These are phyloP conservation scores for Trametes cubensis DNA, from an alignment of 768 basidiomycete genomes.

Conservation along the genomic window DNA sequence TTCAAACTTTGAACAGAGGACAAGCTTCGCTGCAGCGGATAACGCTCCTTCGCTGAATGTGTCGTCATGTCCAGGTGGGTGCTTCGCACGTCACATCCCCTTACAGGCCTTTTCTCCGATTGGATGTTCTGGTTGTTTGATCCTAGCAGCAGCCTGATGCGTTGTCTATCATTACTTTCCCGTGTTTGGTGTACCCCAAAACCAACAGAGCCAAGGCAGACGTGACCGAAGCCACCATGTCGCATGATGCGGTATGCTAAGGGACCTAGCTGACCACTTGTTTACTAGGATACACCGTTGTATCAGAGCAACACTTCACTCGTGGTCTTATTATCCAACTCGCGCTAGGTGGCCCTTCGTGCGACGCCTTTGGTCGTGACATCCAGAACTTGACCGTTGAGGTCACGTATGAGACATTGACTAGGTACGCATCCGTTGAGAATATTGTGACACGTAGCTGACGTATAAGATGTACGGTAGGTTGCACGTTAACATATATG, in stretches of 20 bases:
- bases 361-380: conserved; percentile 68
- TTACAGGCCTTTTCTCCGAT: conserved; percentile 7
- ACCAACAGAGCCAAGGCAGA: background rate
- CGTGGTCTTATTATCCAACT: conserved; percentile 59
- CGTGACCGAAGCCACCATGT: background rate
- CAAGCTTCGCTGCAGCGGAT: conserved; percentile 4
- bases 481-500: conserved; percentile 69
- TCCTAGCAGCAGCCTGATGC: background rate
- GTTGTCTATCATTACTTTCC: too few relatives aligned
- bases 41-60: conserved; percentile 30
- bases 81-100: background rate
- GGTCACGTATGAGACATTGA: conserved; percentile 62
- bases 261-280: too few relatives aligned
- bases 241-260: background rate
- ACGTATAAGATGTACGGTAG: conserved; percentile 52
- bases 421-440: conserved; percentile 32
- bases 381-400: conserved; percentile 60
- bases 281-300: conserved; percentile 55
- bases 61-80: conserved; percentile 34
- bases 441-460: background rate
- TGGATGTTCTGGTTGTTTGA: conserved; percentile 7
- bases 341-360: conserved; percentile 54
- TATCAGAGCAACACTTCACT: conserved; percentile 44
- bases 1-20: conserved; percentile 11
- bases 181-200: background rate